These are phyloP conservation scores for Colletotrichum gigasporum DNA, from an alignment of 2,329 filamentous ascomycete species.

Conservation along the genomic window DNA sequence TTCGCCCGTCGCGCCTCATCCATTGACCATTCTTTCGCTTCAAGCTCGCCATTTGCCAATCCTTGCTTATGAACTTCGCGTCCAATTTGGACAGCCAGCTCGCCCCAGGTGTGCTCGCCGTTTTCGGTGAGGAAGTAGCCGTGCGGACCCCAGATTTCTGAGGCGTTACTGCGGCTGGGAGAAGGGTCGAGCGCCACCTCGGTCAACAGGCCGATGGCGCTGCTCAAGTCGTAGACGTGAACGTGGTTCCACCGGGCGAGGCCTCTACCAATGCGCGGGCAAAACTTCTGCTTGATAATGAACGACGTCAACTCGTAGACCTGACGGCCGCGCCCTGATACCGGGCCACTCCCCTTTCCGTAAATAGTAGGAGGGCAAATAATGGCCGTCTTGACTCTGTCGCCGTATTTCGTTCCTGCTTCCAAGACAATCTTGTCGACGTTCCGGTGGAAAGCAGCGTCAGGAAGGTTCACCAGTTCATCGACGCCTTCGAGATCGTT, in stretches of 20 bases:
- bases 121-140: conserved; percentile 73
- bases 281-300: conserved; percentile 60
- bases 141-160: conserved; percentile 64
- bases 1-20: conserved; percentile 60
- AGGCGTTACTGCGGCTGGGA: conserved; percentile 48
- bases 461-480: conserved; percentile 59
- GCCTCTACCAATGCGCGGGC: conserved; percentile 64
- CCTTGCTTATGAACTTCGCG: conserved; percentile 63
- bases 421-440: conserved; percentile 72
- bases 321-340: conserved; percentile 65
- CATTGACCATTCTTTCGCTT: conserved; percentile 38
- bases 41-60: conserved; percentile 51
- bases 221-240: conserved; percentile 67
- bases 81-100: conserved; percentile 59
- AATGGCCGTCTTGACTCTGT: conserved; percentile 66
- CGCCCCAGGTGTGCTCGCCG: conserved; percentile 69
- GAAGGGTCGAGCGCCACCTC: conserved; percentile 60
- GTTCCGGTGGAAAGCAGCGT: conserved; percentile 65
- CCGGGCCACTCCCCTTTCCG: conserved; percentile 66
- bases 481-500: conserved; percentile 62
- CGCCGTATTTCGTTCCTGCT: conserved; percentile 50
- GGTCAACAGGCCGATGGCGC: conserved; percentile 62
- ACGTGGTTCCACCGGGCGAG: conserved; percentile 68
- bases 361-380: conserved; percentile 75
- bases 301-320: conserved; percentile 60